Conservation (phyloP, 2,329 filamentous ascomycete species). For the Ophiostoma fasciatum region DNA sequence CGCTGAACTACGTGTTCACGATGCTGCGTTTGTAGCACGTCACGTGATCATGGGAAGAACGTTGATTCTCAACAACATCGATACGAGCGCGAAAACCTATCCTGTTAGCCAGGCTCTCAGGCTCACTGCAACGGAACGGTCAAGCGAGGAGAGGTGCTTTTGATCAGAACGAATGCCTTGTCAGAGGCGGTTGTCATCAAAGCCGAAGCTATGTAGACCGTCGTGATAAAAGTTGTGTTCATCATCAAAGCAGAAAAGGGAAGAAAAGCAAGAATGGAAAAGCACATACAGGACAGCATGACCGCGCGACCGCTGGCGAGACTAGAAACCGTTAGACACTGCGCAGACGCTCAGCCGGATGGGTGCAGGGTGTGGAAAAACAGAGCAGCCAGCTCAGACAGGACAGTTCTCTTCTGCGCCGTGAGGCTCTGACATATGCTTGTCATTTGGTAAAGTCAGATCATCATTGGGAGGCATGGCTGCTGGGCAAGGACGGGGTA, state of each 20-base stretch:
- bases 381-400: slow-evolving; percentile 28
- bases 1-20: too few species aligned
- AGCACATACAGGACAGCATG: slow-evolving; percentile 19
- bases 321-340: too few species aligned
- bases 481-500: slow-evolving; percentile 7
- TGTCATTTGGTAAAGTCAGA: slow-evolving; percentile 68
- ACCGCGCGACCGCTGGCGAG: too few species aligned
- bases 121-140: too few species aligned
- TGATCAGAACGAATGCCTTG: slow-evolving; percentile 35
- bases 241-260: slow-evolving; percentile 39
- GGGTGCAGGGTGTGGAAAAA: not conserved
- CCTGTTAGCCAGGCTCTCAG: slow-evolving; percentile 3
- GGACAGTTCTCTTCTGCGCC: slow-evolving; percentile 33
- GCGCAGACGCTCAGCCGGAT: too few species aligned
- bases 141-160: slow-evolving; percentile 9
- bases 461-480: slow-evolving; percentile 51
- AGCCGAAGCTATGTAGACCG: slow-evolving; percentile 69
- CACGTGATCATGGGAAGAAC: too few species aligned
- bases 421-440: slow-evolving; percentile 89
- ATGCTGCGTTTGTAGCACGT: too few species aligned
- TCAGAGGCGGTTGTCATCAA: slow-evolving; percentile 73
- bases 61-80: too few species aligned
- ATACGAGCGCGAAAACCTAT: too few species aligned
- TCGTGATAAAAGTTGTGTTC: slow-evolving; percentile 54
- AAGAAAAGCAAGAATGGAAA: not conserved